Evolutionary conservation across 2,329 filamentous ascomycete species (phyloP), one percentile per base, ranked within the genome.

Genomic region (Dryadomyces quercivorus): DNA sequence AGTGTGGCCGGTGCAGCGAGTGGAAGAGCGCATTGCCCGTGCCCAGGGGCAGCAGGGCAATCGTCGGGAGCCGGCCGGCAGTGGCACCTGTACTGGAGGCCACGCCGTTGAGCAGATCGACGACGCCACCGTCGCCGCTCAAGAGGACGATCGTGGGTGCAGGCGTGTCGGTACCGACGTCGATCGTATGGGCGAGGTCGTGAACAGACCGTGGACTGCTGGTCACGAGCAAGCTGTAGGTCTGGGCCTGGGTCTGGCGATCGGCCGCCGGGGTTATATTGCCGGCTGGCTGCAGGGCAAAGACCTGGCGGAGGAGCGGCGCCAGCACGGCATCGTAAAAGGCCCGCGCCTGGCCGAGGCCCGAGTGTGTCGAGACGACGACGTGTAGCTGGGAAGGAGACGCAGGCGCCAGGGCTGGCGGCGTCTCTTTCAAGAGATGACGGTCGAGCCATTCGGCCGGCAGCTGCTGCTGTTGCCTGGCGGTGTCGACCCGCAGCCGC

Each of bases 71-170:
- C 42, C 10, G 22, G 2, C 5, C 6, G 31, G 3, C 6, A 3
- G 7, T 12, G 44, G 15, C 56, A 56, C 59, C 59, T 1, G 53
- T 43, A 1, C 56, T 53, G 26, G 63, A 60, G 44, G 50, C 26
- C 26, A 66, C 73, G 2, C 78, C 79, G 64, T 96, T 94, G 56
- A 95, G 73, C 1, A 93, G 72, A 61, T 97, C 92, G 18, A 90
- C 78, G 2, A 95, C 68, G 6, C 90, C 92, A 15, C 92, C 92
- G 66, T 97, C 92, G 7, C 92, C 92, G 50, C 86, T 92, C 5
- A 96, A 75, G 13, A 97, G 76, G 34, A 96, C 69, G 26, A 96
- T 75, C 0, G 82, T 63, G 84, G 50, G 26, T 8, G 50, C 2
- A 16, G 18, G 18, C 3, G 42, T 20, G 18, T 20, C 48, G 48